Evolutionary conservation across 257 asterid genomes (phyloP).

Genomic region (Dorcoceras hygrometricum): DNA sequence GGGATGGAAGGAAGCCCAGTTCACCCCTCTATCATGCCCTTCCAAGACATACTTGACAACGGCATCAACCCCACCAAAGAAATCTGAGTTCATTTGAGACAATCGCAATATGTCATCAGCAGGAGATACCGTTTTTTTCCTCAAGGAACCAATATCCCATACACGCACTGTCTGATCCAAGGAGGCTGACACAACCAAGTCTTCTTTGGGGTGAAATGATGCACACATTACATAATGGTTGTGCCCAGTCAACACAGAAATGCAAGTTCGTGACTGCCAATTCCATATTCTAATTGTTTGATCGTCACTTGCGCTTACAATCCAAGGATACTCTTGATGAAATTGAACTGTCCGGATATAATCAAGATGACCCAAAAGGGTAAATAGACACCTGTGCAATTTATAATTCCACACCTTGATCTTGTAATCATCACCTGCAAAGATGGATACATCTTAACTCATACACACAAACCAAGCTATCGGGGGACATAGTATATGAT

Average conservation of each 20-base stretch:
- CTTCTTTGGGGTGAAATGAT: slow-evolving; percentile 94
- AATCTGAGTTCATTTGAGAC: slow-evolving; percentile 88
- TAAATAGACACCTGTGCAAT: slow-evolving; percentile 89
- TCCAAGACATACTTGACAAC: slow-evolving; percentile 97
- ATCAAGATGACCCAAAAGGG: slow-evolving; percentile 97
- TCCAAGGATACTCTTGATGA: slow-evolving; percentile 99
- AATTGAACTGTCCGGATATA: slow-evolving; percentile 93
- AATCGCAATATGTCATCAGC: slow-evolving; percentile 86
- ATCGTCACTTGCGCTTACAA: slow-evolving; percentile 80
- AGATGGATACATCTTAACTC: background rate
- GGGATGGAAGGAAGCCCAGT: slow-evolving; percentile 98
- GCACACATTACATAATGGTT: slow-evolving; percentile 99
- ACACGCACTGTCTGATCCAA: slow-evolving; percentile 98
- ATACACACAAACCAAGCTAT: background rate
- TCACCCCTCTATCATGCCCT: slow-evolving; percentile 97
- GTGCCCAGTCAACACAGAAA: slow-evolving; percentile 94
- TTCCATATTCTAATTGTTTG: slow-evolving; percentile 16
- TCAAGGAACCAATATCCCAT: slow-evolving; percentile 94
- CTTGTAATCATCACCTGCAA: background rate
- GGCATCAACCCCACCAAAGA: slow-evolving; percentile 98
- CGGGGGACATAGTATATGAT: background rate
- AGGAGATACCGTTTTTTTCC: slow-evolving; percentile 90
- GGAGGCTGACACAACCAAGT: slow-evolving; percentile 93
- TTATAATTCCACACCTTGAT: slow-evolving; percentile 96
- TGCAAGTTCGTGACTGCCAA: slow-evolving; percentile 95